Percentiles rank a stretch among this genome's conserved stretches.
phyloP scores from a whole-genome alignment of 257 asterid species.

The Coffea canephora region DNA sequence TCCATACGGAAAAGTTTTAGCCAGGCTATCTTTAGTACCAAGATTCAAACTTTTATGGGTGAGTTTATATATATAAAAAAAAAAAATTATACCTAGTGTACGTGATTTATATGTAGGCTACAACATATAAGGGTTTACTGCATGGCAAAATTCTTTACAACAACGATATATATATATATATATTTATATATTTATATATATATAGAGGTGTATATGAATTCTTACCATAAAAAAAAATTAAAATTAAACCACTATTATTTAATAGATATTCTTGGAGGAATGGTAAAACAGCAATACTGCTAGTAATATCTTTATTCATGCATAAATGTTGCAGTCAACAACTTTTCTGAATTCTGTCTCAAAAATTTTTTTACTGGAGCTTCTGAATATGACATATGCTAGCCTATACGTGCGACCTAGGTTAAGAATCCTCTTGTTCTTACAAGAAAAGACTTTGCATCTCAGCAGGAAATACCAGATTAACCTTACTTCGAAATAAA shows the following conservation, averaged over 20 bases:
- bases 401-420: conserved; percentile 5
- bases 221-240: too few relatives aligned
- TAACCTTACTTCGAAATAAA: background rate
- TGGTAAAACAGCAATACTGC: background rate
- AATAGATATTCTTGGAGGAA: background rate
- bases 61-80: too few relatives aligned
- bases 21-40: too few relatives aligned
- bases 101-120: too few relatives aligned
- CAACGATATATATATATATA: too few relatives aligned
- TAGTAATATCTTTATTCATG: conserved; percentile 1
- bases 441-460: background rate
- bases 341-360: background rate
- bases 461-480: background rate
- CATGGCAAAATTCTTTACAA: too few relatives aligned
- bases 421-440: background rate
- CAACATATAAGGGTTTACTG: too few relatives aligned
- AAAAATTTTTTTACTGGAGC: conserved; percentile 3
- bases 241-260: background rate
- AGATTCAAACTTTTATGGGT: too few relatives aligned
- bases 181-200: too few relatives aligned
- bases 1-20: too few relatives aligned
- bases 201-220: background rate
- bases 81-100: too few relatives aligned
- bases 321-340: conserved; percentile 12
- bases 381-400: background rate